Base-by-base conservation (phyloP, 106 monocot genomes). In the Posidonia australis region DNA sequence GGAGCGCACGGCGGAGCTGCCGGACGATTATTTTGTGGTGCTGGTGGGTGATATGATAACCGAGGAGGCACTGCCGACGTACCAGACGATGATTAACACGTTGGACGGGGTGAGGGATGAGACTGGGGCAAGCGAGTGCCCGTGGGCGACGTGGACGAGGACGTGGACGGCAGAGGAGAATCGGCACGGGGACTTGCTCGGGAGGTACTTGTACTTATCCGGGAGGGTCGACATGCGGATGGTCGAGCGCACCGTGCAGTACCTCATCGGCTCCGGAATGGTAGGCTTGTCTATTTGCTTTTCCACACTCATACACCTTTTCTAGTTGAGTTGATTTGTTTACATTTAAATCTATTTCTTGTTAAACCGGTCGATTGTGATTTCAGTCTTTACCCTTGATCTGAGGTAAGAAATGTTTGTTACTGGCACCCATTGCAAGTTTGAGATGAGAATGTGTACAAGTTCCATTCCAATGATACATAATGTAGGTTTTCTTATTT, bases 31-130 rank as follows among this genome's bases (percentile, higher is more conserved):
- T 62, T 78, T 77, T 18, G 87, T 83, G 22, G 83, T 76, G 60
- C 83, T 87, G 1, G 80, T 87, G 0, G 87, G 83, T 13, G 79
- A 79, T 59, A 79, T 79, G 79, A 70, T 79, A 60, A 74, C 79
- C 9, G 74, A 79, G 74, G 87, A 83, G 76, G 87, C 87, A 62
- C 58, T 87, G 53, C 87, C 87, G 27, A 87, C 86, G 67, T 86
- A 86, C 72, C 86, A 86, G 71, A 86, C 86, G 46, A 86, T 86
- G 86, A 86, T 83, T 44, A 83, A 86, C 69, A 83, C 80, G 1
- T 48, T 83, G 25, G 83, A 86, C 54, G 86, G 86, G 1, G 83
- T 86, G 5, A 59, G 79, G 14, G 86, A 86, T 30, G 86, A 86
- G 70, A 86, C 86, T 5, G 86, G 86, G 36, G 82, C 82, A 42